These are phyloP conservation scores for Tulasnella sp. DNA, from an alignment of 768 basidiomycete species.

Conservation along the genomic window DNA sequence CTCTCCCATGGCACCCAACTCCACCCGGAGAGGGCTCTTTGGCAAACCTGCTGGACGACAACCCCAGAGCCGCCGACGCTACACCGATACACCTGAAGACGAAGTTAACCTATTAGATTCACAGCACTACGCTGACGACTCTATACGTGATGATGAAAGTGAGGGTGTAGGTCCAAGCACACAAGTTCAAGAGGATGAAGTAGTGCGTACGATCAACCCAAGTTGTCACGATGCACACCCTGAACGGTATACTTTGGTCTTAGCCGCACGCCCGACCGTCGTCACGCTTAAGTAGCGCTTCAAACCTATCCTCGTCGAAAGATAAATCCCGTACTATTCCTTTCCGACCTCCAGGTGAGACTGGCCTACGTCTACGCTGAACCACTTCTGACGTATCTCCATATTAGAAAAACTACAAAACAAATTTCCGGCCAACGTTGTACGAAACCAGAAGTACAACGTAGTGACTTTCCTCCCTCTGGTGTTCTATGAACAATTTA, in stretches of 20 bases:
- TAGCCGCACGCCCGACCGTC: neutral
- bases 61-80: neutral
- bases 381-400: slow-evolving; percentile 9
- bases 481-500: slow-evolving; percentile 98
- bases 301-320: slow-evolving; percentile 26
- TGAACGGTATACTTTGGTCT: neutral
- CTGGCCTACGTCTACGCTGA: neutral
- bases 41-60: neutral
- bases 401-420: slow-evolving; percentile 54
- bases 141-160: neutral
- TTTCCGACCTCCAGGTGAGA: slow-evolving; percentile 55
- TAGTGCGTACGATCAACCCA: neutral
- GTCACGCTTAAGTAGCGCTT: neutral
- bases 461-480: slow-evolving; percentile 92
- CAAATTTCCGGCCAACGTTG: slow-evolving; percentile 73
- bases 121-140: neutral
- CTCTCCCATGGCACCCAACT: neutral
- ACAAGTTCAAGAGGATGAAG: neutral
- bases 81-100: slow-evolving; percentile 16
- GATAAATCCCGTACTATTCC: slow-evolving; percentile 70
- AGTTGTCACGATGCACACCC: no score
- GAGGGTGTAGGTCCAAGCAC: neutral
- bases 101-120: slow-evolving; percentile 10
- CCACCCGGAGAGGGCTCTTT: neutral
- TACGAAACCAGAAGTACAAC: slow-evolving; percentile 98